A percentile compares a stretch with the other conserved stretches of the same genome.
These are phyloP conservation scores for Collariella sp. DNA, from an alignment of 495 filamentous ascomycete species.

Conservation along the genomic window DNA sequence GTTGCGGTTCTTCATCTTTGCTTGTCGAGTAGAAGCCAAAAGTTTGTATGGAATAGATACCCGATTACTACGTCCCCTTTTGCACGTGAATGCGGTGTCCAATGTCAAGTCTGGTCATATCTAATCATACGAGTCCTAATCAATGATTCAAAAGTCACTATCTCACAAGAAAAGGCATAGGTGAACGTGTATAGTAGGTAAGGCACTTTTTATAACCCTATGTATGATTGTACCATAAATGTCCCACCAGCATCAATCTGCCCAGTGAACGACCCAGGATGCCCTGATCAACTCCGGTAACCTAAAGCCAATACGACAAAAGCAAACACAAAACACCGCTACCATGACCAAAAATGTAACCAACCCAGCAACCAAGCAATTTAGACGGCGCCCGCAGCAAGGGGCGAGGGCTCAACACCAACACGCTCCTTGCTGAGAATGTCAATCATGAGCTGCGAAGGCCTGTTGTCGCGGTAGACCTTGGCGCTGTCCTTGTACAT, in stretches of 20 bases:
- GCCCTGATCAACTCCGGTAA: not conserved
- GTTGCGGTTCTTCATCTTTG: too few relatives aligned
- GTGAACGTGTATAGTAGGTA: too few relatives aligned
- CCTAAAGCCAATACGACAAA: not conserved
- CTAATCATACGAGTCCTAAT: too few relatives aligned
- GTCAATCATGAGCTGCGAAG: conserved; percentile 79
- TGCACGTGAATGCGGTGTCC: not conserved
- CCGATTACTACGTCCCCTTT: not conserved
- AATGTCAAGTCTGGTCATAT: too few relatives aligned
- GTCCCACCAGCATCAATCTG: not conserved
- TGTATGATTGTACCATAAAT: not conserved
- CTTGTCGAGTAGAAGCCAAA: not conserved
- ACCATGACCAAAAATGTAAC: conserved; percentile 3
- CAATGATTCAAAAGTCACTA: too few relatives aligned
- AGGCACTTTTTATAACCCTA: not conserved
- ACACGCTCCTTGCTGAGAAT: conserved; percentile 89
- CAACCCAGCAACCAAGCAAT: not conserved
- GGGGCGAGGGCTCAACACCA: conserved; percentile 64
- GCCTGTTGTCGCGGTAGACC: conserved; percentile 66
- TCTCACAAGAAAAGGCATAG: too few relatives aligned
- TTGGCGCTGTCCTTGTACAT: conserved; percentile 78
- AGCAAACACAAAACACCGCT: not conserved
- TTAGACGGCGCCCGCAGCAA: conserved; percentile 33
- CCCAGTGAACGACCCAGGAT: not conserved
- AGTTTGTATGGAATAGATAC: conserved; percentile 7